Percentiles rank a stretch among this genome's conserved stretches.
These are phyloP conservation scores for Ceratopteris richardii DNA, from an alignment of 75 land plant genomes.

Conservation along the genomic window DNA sequence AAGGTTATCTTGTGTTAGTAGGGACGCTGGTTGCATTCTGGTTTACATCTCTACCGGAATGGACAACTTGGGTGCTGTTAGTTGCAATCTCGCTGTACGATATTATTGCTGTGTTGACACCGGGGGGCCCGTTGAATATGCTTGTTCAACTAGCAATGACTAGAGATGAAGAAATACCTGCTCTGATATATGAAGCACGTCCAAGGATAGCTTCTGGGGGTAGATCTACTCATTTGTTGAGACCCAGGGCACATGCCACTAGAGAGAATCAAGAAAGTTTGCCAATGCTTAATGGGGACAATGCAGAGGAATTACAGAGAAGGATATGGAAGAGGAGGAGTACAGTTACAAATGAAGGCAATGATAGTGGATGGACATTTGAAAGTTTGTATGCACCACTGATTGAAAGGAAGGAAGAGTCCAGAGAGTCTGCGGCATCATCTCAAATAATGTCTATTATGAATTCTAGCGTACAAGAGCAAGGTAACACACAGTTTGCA, in stretches of 20 bases:
- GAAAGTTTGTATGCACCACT: neutral
- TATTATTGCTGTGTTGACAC: conserved; percentile 83
- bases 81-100: conserved; percentile 93
- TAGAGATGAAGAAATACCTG: conserved; percentile 90
- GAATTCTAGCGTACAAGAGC: too few relatives aligned
- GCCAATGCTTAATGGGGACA: neutral
- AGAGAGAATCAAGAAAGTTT: neutral
- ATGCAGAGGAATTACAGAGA: neutral
- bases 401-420: neutral
- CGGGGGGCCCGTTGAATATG: conserved; percentile 86
- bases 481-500: too few relatives aligned
- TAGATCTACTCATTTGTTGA: neutral
- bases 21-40: conserved; percentile 89
- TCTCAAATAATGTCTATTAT: too few relatives aligned
- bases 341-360: neutral
- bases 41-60: conserved; percentile 91
- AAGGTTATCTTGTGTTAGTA: conserved; percentile 70
- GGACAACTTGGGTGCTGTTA: conserved; percentile 94
- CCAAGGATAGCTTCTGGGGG: conserved; percentile 26
- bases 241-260: neutral
- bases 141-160: conserved; percentile 89
- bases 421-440: too few relatives aligned
- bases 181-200: conserved; percentile 88
- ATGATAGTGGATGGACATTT: neutral
- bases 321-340: conserved; percentile 1